Conservation (phyloP, 2,329 filamentous ascomycete species). For the Akanthomyces uredinophilus region DNA sequence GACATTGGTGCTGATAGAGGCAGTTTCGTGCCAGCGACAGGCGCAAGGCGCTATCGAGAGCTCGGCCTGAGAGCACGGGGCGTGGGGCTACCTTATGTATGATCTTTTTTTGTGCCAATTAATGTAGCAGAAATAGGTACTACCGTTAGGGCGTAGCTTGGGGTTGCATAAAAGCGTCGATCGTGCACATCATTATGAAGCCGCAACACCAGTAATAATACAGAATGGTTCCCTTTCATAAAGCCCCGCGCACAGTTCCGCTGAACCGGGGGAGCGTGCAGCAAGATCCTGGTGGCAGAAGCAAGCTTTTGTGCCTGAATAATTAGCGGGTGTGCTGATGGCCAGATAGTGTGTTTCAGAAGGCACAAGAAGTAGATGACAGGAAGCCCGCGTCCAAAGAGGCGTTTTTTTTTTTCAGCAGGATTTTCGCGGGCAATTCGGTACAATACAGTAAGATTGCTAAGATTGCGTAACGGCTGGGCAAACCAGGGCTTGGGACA, state of each 20-base stretch:
- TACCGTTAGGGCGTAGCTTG: too few relatives aligned
- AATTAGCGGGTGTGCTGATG: background rate
- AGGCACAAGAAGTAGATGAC: background rate
- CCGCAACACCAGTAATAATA: background rate
- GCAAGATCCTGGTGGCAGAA: background rate
- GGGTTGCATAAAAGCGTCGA: slow-evolving; percentile 7
- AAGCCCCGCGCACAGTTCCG: background rate
- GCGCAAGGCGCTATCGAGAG: background rate
- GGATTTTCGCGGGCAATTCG: background rate
- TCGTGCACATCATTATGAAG: background rate
- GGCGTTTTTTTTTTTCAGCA: background rate
- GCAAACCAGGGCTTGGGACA: background rate
- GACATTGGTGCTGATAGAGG: slow-evolving; percentile 4
- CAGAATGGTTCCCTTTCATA: background rate
- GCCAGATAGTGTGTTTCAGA: slow-evolving; percentile 9
- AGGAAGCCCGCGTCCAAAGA: background rate
- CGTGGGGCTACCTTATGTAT: too few relatives aligned
- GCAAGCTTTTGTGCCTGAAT: slow-evolving; percentile 9
- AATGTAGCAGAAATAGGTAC: background rate
- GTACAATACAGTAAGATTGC: background rate
- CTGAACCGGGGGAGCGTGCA: background rate
- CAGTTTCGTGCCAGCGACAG: background rate
- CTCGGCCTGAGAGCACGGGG: background rate
- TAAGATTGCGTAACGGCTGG: background rate
- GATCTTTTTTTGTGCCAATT: background rate